Conservation (phyloP, 2,329 filamentous ascomycete species). For the Ampelomyces quisqualis region DNA sequence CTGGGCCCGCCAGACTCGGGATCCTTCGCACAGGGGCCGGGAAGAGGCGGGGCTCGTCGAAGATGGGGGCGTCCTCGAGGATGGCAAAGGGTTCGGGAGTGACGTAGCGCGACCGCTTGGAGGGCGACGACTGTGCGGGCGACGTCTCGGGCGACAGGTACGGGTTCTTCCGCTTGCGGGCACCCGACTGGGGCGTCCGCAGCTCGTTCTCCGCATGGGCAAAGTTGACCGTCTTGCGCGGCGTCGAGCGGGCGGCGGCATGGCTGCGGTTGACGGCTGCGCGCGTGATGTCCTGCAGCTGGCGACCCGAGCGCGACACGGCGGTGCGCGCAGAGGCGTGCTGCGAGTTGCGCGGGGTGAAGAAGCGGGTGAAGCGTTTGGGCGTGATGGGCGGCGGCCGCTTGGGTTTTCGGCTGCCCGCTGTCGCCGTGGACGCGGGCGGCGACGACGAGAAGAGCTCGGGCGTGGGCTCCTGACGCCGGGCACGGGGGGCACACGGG, state of each 20-base stretch:
- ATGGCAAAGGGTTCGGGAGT: constrained; percentile 35
- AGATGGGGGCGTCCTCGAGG: constrained; percentile 32
- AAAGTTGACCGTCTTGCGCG: constrained; percentile 45
- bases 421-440: constrained; percentile 30
- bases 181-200: constrained; percentile 35
- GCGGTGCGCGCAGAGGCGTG: constrained; percentile 31
- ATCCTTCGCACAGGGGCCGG: constrained; percentile 44
- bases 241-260: constrained; percentile 31
- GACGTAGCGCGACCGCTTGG: constrained; percentile 37
- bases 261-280: constrained; percentile 47
- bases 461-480: constrained; percentile 36
- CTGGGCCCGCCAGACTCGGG: constrained; percentile 34
- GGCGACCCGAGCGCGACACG: constrained; percentile 46
- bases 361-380: constrained; percentile 54
- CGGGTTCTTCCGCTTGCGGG: constrained; percentile 41
- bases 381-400: constrained; percentile 54
- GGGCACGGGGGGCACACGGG: constrained; percentile 23
- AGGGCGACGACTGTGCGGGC: constrained; percentile 46
- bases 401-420: constrained; percentile 44
- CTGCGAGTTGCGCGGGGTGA: constrained; percentile 48
- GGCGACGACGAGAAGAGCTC: constrained; percentile 45
- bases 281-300: constrained; percentile 53
- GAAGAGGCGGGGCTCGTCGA: constrained; percentile 27
- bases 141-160: constrained; percentile 47
- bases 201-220: constrained; percentile 35